Conservation (phyloP, 345 rosid species). For the Bretschneidera sinensis region DNA sequence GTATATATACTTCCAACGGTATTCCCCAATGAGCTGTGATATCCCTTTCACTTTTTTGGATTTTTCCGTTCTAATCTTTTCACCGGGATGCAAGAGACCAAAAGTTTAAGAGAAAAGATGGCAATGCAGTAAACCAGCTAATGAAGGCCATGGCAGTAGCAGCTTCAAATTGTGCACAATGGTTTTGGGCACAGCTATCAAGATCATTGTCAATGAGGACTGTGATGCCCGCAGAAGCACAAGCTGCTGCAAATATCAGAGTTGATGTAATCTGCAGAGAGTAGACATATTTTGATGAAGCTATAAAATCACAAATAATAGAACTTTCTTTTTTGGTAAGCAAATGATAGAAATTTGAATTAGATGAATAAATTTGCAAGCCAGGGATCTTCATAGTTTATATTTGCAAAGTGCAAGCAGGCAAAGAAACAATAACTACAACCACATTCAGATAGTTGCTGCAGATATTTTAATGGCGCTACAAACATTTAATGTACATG, state of each 20-base stretch:
- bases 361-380: background rate
- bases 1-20: background rate
- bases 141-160: slow-evolving; percentile 74
- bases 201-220: slow-evolving; percentile 80
- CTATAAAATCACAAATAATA: too few relatives aligned
- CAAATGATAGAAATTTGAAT: background rate
- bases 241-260: slow-evolving; percentile 74
- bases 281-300: too few relatives aligned
- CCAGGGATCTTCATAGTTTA: background rate
- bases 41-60: background rate
- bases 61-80: slow-evolving; percentile 9
- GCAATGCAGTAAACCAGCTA: slow-evolving; percentile 61
- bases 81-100: slow-evolving; percentile 70
- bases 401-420: background rate
- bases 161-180: slow-evolving; percentile 63
- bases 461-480: background rate
- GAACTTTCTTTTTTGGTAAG: too few relatives aligned
- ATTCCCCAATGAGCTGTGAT: background rate
- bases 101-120: slow-evolving; percentile 63
- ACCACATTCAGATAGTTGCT: background rate
- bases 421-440: background rate
- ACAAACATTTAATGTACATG: too few relatives aligned
- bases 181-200: slow-evolving; percentile 41
- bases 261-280: slow-evolving; percentile 64
- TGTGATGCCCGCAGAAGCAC: slow-evolving; percentile 78